A percentile compares a stretch with the other conserved stretches of the same genome.
These are phyloP conservation scores for Annulohypoxylon moriforme DNA, from an alignment of 495 filamentous ascomycete species.

Conservation along the genomic window DNA sequence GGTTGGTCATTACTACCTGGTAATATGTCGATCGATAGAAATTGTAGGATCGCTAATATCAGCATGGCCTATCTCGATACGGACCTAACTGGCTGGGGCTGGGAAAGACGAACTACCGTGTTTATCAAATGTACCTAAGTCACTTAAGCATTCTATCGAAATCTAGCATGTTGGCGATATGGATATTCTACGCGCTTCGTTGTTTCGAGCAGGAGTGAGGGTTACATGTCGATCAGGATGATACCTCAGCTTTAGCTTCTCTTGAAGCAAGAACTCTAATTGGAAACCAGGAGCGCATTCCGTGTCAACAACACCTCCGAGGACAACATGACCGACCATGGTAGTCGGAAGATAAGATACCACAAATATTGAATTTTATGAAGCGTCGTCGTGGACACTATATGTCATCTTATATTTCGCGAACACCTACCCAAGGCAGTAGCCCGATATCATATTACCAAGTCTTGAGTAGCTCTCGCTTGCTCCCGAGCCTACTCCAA, in stretches of 20 bases:
- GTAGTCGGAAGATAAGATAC: background rate
- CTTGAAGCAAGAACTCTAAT: background rate
- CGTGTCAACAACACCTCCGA: background rate
- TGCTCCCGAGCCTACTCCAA: background rate
- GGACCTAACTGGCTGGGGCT: background rate
- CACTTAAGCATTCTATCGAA: background rate
- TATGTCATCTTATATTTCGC: background rate
- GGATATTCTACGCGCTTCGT: background rate
- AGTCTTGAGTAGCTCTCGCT: background rate
- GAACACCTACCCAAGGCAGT: background rate
- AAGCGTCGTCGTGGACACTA: constrained; percentile 1
- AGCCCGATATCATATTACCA: background rate
- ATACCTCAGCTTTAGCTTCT: constrained; percentile 14
- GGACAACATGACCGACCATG: background rate
- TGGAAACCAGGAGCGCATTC: constrained; percentile 19
- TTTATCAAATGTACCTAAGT: background rate
- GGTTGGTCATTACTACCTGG: background rate
- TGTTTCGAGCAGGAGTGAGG: constrained; percentile 3
- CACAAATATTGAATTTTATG: background rate
- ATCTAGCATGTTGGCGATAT: background rate
- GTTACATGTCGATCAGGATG: constrained; percentile 30
- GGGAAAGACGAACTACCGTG: background rate
- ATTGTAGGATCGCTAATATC: background rate
- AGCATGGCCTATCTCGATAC: background rate
- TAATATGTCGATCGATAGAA: too few relatives aligned